Evolutionary conservation across 305 asterid genomes (phyloP).

Genomic region (Fraxinus paxiana): DNA sequence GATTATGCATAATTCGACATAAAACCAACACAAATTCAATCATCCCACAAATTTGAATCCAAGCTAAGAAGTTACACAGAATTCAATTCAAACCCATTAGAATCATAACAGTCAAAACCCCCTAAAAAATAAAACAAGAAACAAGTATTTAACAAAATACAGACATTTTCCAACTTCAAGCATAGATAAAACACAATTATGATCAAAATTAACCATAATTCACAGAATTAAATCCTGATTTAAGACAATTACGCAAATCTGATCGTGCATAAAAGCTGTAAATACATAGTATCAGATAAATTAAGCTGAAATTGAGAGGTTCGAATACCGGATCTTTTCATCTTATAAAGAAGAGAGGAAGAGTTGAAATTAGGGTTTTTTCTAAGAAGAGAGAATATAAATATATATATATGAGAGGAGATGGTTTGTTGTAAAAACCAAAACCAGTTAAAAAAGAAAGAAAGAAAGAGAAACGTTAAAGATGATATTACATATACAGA

Average conservation of each 20-base stretch:
- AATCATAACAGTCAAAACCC: background rate
- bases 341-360: constrained; percentile 21
- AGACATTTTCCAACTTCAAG: background rate
- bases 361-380: constrained; percentile 60
- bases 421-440: constrained; percentile 18
- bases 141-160: background rate
- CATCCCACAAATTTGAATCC: constrained; percentile 6
- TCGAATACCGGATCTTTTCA: constrained; percentile 36
- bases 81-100: constrained; percentile 16
- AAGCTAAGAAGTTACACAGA: constrained; percentile 21
- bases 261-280: constrained; percentile 20
- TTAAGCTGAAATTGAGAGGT: constrained; percentile 20
- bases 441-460: constrained; percentile 28
- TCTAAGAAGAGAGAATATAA: constrained; percentile 15
- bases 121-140: background rate
- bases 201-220: constrained; percentile 24
- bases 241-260: constrained; percentile 31
- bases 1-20: constrained; percentile 17
- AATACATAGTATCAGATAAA: background rate
- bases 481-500: background rate
- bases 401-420: constrained; percentile 23
- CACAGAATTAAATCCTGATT: constrained; percentile 25
- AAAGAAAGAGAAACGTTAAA: constrained; percentile 14
- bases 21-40: constrained; percentile 20
- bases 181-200: background rate